Conservation (phyloP, 2,329 filamentous ascomycete genomes). For the Pochonia chlamydosporia region DNA sequence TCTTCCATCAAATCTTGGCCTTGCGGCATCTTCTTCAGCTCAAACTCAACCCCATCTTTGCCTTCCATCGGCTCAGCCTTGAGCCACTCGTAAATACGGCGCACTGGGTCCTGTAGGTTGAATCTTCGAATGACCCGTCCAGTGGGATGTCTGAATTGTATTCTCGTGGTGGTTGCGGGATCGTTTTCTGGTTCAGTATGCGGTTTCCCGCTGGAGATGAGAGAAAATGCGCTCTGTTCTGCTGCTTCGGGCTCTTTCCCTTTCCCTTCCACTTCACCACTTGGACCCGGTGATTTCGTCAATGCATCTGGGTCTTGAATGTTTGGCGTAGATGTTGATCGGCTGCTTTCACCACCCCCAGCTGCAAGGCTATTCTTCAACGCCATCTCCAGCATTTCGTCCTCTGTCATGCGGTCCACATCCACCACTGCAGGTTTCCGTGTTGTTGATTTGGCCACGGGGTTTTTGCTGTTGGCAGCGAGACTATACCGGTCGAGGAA, state of each 20-base stretch:
- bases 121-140: conserved; percentile 89
- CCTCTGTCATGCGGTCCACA: conserved; percentile 86
- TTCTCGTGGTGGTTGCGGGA: conserved; percentile 70
- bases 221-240: conserved; percentile 51
- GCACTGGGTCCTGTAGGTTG: conserved; percentile 66
- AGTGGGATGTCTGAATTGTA: conserved; percentile 84
- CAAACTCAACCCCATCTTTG: conserved; percentile 73
- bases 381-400: conserved; percentile 94
- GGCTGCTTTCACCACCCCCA: conserved; percentile 22
- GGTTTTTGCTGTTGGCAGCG: conserved; percentile 83
- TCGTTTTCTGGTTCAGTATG: conserved; percentile 74
- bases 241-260: conserved; percentile 39
- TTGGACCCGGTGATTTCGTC: conserved; percentile 55
- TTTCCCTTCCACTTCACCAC: conserved; percentile 25
- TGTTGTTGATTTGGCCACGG: conserved; percentile 62
- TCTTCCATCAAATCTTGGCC: conserved; percentile 77
- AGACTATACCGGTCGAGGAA: conserved; percentile 97
- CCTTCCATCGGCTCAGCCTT: conserved; percentile 82
- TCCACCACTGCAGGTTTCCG: conserved; percentile 66
- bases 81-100: conserved; percentile 90
- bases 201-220: conserved; percentile 65
- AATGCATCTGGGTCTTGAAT: conserved; percentile 81
- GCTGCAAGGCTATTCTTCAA: conserved; percentile 78
- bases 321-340: conserved; percentile 39
- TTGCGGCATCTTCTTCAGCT: conserved; percentile 72